A percentile compares a stretch with the other conserved stretches of the same genome.
phyloP scores from a whole-genome alignment of 768 basidiomycete species.

The Calocera cornea region DNA sequence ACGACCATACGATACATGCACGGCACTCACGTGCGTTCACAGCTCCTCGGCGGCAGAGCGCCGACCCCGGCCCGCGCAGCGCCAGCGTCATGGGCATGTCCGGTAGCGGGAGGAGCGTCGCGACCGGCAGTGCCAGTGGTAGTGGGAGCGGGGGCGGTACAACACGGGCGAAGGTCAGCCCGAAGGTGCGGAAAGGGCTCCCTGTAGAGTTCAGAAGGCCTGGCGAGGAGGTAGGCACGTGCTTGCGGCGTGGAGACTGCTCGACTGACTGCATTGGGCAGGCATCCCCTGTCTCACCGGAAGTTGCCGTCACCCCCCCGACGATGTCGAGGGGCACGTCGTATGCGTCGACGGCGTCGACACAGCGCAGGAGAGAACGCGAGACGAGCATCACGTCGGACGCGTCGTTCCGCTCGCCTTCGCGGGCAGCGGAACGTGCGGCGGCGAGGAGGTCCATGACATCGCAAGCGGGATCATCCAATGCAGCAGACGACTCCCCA shows the following conservation, averaged over 20 bases:
- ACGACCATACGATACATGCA: not conserved
- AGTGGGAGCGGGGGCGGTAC: not conserved
- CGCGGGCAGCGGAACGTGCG: not conserved
- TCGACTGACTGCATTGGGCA: not conserved
- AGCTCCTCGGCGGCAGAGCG: not conserved
- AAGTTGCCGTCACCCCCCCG: not conserved
- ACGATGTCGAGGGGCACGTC: not conserved
- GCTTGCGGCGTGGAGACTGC: not conserved
- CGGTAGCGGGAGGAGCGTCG: not conserved
- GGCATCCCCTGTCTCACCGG: not conserved
- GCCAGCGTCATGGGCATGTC: not conserved
- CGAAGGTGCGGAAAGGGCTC: not conserved
- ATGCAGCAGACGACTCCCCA: not conserved
- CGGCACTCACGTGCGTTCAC: not conserved
- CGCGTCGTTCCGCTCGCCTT: slow-evolving; percentile 1
- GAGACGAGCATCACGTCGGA: not conserved
- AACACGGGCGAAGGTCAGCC: not conserved
- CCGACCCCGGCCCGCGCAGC: not conserved
- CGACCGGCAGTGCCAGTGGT: not conserved
- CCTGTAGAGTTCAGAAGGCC: not conserved
- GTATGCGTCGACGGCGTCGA: not conserved
- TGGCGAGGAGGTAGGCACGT: not conserved
- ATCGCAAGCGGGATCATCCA: not conserved
- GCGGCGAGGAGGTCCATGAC: not conserved
- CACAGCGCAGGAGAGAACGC: not conserved